Conservation (phyloP, 495 filamentous ascomycete species). For the Penicillium samsonianum region DNA sequence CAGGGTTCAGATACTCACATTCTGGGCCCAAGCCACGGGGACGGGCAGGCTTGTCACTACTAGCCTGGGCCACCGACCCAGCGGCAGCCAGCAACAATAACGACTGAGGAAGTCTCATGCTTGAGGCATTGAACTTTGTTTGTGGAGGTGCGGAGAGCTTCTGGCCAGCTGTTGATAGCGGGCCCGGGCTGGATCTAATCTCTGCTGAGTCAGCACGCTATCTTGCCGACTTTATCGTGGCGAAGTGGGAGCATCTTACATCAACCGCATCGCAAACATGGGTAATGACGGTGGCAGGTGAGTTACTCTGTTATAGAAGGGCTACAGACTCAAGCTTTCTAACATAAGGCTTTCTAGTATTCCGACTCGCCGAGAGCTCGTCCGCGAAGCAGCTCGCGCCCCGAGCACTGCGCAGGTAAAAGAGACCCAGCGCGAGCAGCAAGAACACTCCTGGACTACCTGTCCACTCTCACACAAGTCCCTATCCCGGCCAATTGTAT, state of each 20-base stretch:
- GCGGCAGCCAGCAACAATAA: conserved; percentile 43
- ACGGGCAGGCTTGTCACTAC: conserved; percentile 46
- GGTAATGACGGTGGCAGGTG: conserved; percentile 90
- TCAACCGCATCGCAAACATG: conserved; percentile 55
- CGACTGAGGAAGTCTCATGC: conserved; percentile 46
- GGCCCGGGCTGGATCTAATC: conserved; percentile 22
- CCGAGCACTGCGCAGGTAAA: conserved; percentile 89
- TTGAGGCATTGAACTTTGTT: conserved; percentile 44
- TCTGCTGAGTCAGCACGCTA: conserved; percentile 33
- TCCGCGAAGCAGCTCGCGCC: conserved; percentile 79
- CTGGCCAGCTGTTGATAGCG: conserved; percentile 42
- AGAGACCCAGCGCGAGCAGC: conserved; percentile 78
- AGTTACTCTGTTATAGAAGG: conserved; percentile 15
- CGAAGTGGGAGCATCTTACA: conserved; percentile 17
- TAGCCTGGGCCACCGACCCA: conserved; percentile 41
- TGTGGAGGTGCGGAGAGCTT: conserved; percentile 37
- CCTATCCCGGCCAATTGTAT: conserved; percentile 73
- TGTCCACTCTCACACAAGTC: conserved; percentile 82
- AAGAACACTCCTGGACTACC: conserved; percentile 80
- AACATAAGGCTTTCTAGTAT: conserved; percentile 55
- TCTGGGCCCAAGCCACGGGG: conserved; percentile 70
- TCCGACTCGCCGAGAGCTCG: conserved; percentile 91
- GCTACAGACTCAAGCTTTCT: background rate
- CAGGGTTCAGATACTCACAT: conserved; percentile 50
- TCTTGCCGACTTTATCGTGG: conserved; percentile 28